Base-by-base conservation (phyloP, 768 basidiomycete species). In the Ramaria sp. region DNA sequence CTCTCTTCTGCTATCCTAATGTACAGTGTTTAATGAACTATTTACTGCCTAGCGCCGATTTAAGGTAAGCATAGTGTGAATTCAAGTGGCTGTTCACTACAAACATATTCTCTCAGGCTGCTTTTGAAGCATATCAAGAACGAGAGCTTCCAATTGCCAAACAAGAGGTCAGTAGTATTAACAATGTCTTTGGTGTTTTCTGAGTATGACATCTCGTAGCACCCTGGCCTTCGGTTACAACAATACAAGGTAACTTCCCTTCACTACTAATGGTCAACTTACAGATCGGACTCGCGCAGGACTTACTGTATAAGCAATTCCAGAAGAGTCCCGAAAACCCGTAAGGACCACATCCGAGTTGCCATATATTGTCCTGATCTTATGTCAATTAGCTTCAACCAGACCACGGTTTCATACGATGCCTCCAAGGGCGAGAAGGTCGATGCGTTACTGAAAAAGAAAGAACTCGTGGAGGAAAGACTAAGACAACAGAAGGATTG, bases 321-420 rank as follows among this genome's bases (percentile, higher is more conserved):
- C 90, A 96, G 70, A 97, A 96, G 70, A 85, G 89, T 1, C 90
- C 92, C 0, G 93, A 96, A 60, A 96, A 96, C 70, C 89, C 93
- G 92, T 94, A 71, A 66, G 86, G 69, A 38, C 47, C 20, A 24
- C 22, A 10, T 34, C 34, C 2, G 7, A 34, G 53, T 37, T 54
- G 19, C 33, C 15, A 7, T 59, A 15, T 31, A 27, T 58, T 51
- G 31, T 53, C 27, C 19, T 31, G 22, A 54, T 53, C 17, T 10
- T 34, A 41, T 34, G 10, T 38, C 11, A 31, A 6, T n/a, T 63
- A 92, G 90, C 46, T 95, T 88, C 75, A 95, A 95, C 69, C 92
- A 95, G 69, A 74, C 73, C 0, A 78, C 77, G 0, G 78, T 92
- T 30, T 69, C 84, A 0, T 93, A 91, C 65, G 89, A 97, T 62